Evolutionary conservation across 2,329 filamentous ascomycete species (phyloP).

Genomic region (Stachybotrys chlorohalonatus): DNA sequence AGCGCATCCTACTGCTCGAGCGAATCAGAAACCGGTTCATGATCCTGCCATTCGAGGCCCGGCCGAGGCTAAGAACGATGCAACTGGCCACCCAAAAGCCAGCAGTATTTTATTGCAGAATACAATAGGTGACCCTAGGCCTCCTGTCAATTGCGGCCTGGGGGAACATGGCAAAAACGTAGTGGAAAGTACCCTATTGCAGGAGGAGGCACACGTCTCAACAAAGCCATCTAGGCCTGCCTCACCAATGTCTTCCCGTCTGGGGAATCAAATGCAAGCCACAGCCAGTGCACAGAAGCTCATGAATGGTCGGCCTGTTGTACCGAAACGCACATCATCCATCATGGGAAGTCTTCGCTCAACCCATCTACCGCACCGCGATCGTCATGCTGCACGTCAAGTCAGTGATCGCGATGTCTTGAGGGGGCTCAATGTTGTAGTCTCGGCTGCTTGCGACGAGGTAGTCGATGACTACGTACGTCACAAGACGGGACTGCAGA

Average conservation of each 20-base stretch:
- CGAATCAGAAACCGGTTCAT: no score
- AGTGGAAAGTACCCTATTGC: no score
- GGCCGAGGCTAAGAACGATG: no score
- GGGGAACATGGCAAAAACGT: no score
- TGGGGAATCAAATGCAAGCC: not conserved
- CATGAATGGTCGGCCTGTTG: constrained; percentile 13
- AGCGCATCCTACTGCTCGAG: no score
- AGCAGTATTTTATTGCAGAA: no score
- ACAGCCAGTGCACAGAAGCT: not conserved
- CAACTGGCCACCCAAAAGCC: no score
- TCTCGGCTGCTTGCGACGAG: constrained; percentile 46
- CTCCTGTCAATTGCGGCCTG: no score
- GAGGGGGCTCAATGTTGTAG: constrained; percentile 44
- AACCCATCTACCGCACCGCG: not conserved
- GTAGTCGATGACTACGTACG: constrained; percentile 43
- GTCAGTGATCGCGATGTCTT: constrained; percentile 42
- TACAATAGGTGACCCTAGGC: no score
- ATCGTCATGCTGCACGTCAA: not conserved
- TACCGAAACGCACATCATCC: constrained; percentile 25
- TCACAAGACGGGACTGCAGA: constrained; percentile 40
- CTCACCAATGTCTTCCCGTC: not conserved
- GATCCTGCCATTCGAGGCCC: no score
- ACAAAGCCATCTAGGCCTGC: not conserved
- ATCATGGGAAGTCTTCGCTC: constrained; percentile 8
- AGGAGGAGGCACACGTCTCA: no score